Evolutionary conservation across 306 rosid species (phyloP).

Genomic region (Malus orientalis): DNA sequence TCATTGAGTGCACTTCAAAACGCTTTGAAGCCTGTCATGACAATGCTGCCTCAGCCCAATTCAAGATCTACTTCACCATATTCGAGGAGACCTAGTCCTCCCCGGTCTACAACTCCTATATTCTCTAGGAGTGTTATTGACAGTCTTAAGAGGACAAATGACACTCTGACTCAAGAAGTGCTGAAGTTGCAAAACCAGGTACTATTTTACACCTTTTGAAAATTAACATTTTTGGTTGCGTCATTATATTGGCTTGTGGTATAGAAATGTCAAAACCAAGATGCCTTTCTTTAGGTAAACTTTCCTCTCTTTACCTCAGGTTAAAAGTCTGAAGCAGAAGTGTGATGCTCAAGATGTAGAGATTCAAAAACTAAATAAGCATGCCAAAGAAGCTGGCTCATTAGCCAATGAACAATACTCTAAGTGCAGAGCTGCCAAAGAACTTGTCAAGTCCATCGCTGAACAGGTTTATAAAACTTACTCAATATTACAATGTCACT

Average conservation of each 20-base stretch:
- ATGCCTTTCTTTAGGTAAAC: not conserved
- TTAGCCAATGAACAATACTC: constrained; percentile 51
- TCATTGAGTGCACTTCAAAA: constrained; percentile 51
- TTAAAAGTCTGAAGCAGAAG: constrained; percentile 50
- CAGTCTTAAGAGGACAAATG: constrained; percentile 64
- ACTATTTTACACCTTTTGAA: constrained; percentile 18
- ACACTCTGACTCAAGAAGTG: constrained; percentile 54
- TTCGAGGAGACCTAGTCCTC: constrained; percentile 76
- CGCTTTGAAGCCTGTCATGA: constrained; percentile 34
- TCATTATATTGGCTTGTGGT: constrained; percentile 2
- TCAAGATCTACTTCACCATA: constrained; percentile 59
- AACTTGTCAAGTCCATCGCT: constrained; percentile 47
- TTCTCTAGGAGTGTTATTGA: constrained; percentile 81
- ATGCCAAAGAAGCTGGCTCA: constrained; percentile 33
- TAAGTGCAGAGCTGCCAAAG: constrained; percentile 41
- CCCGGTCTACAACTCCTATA: constrained; percentile 56
- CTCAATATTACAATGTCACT: not conserved
- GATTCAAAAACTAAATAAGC: constrained; percentile 47
- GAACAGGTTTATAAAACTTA: constrained; percentile 51
- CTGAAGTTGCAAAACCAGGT: constrained; percentile 64
- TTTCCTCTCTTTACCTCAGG: constrained; percentile 37
- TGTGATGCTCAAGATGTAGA: constrained; percentile 49
- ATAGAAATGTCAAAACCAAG: not conserved
- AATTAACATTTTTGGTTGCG: not conserved
- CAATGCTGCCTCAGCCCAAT: constrained; percentile 23